Evolutionary conservation across 371 early-diverging fungal species (phyloP).

Genomic region (Rhizomucor pusillus): DNA sequence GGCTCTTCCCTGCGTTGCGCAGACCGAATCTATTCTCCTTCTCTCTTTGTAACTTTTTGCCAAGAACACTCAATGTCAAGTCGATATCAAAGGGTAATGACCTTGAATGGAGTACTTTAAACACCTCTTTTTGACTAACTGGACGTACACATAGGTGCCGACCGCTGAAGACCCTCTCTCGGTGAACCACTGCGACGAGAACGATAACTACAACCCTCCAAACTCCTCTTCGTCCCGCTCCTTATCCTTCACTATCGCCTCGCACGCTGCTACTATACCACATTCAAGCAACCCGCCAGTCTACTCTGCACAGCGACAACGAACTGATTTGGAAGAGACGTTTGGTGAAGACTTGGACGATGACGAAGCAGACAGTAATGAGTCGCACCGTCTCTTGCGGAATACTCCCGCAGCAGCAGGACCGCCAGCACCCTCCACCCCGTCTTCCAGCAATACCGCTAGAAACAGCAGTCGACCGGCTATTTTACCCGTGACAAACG

Average conservation of each 20-base stretch:
- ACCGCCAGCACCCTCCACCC: neutral
- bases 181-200: constrained; percentile 1
- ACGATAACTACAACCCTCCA: neutral
- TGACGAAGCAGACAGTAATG: constrained; percentile 3
- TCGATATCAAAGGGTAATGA: constrained; percentile 12
- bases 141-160: constrained; percentile 10
- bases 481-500: constrained; percentile 34
- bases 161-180: constrained; percentile 13
- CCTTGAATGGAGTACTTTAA: neutral
- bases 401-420: neutral
- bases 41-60: neutral
- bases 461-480: constrained; percentile 6
- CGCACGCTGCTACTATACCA: neutral
- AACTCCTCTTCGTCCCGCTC: constrained; percentile 1
- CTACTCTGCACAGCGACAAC: constrained; percentile 9
- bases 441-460: neutral
- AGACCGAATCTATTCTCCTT: neutral
- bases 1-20: too few relatives aligned
- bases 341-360: constrained; percentile 22
- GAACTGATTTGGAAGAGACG: constrained; percentile 22
- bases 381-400: constrained; percentile 11
- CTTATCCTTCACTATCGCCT: neutral
- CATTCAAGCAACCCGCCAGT: neutral
- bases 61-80: constrained; percentile 10
- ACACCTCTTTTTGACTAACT: neutral